Base-by-base conservation (phyloP, 768 basidiomycete species). In the Russula foetens region DNA sequence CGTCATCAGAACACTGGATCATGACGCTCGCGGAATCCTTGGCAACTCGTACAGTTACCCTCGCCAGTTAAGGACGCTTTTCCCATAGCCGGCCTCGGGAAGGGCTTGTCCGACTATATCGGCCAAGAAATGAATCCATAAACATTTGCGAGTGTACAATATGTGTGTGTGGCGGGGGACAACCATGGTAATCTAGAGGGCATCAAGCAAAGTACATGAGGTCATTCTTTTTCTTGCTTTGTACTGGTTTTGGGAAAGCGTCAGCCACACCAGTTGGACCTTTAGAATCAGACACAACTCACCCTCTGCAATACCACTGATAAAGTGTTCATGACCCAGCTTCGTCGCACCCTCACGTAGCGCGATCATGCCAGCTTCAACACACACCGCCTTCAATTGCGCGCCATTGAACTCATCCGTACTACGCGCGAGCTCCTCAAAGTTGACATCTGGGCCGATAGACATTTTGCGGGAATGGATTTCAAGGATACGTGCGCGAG, bases 151-250 rank as follows among this genome's bases (percentile, higher is more conserved):
- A 29, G 41, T 50, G 39, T 64, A 56, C 60, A 56, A 43, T 62
- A 41, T 38, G 59, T 46, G 44, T 46, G 39, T 62, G 59, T 44
- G 35, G 58, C 3, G 46, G 49, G 47, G 56, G 53, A 53, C 45
- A 63, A 31, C 44, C 31, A 31, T 41, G 31, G 35, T 53, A 43
- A 51, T 61, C 28, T 61, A 52, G 49, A 46, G 39, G 28, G 44
- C 24, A 65, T 76, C 88, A 93, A 51, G 90, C 91, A 73, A 92
- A 93, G 77, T 93, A 93, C 83, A 92, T 85, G 70, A 98, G 85
- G 70, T 92, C 87, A 71, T 98, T 98, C 84, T 98, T 98, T 85
- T 99, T 99, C 86, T 98, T 95, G 75, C 92, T 92, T 82, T 98
- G 96, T 58, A 98, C 88, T 98, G 74, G 62, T 50, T 65, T 67